Base-by-base conservation (phyloP, 495 filamentous ascomycete genomes). In the Aspergillus haitiensis region DNA sequence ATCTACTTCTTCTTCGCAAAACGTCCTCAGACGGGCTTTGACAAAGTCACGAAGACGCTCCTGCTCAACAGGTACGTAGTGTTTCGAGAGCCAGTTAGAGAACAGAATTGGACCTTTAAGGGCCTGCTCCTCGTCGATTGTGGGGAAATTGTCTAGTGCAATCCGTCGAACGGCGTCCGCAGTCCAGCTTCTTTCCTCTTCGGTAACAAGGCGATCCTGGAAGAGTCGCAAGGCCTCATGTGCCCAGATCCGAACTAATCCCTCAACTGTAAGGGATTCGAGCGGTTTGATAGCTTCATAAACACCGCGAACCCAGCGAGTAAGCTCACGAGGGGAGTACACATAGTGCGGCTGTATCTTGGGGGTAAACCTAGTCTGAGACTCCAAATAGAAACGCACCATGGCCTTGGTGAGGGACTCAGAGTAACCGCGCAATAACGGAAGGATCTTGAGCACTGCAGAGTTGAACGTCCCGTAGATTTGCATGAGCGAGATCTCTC, bases 381-480 rank as follows among this genome's bases (percentile, higher is more conserved):
- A 98, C 70, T 97, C 92, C 42, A 93, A 72, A 67, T 98, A 99
- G 70, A 99, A 88, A 63, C 91, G 88, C 5, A 99, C 93, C 94
- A 99, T 99, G 11, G 95, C 89, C 74, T 96, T 95, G 2, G 94
- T 99, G 40, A 99, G 86, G 18, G 91, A 81, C 21, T 97, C 95
- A 1, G 95, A 85, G 73, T 97, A 97, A 48, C 94, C 94, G 61
- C 93, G 90, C n/a, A 99, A 81, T 31, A 92, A 85, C 2, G 94
- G 93, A 60, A 98, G 88, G 59, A 98, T 93, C 82, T 99, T 99
- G 64, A 99, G 86, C 52, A 98, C 82, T 11, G 95, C 94, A 62
- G 82, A 91, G 73, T 96, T 99, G 83, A 99, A 99, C 2, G 94
- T 98, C 66, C 95, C 93, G 72, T 99, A 99, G 57, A 99, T 99